A percentile compares a stretch with the other conserved stretches of the same genome.
phyloP scores from a whole-genome alignment of 2,329 filamentous ascomycete genomes.

The Paecilomyces variotii region DNA sequence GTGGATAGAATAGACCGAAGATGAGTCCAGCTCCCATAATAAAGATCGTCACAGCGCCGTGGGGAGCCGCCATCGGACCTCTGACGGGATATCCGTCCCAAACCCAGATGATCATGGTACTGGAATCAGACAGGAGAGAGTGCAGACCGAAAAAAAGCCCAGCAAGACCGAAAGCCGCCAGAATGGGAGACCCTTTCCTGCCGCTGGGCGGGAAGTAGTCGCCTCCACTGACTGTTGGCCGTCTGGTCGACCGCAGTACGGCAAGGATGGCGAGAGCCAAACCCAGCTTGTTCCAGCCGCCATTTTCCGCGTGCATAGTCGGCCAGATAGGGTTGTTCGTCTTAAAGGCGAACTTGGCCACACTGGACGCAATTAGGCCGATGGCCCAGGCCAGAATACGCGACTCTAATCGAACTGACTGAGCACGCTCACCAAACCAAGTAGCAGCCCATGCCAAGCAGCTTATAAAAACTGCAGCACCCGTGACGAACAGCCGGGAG shows the following conservation, averaged over 20 bases:
- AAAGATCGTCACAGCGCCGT: slow-evolving; percentile 77
- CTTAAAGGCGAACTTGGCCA: slow-evolving; percentile 85
- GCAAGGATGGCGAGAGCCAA: slow-evolving; percentile 68
- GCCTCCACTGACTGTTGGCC: slow-evolving; percentile 45
- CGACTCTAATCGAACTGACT: slow-evolving; percentile 68
- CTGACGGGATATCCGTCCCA: slow-evolving; percentile 94
- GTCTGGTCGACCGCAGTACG: slow-evolving; percentile 65
- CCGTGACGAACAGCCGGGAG: slow-evolving; percentile 69
- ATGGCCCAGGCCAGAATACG: slow-evolving; percentile 72
- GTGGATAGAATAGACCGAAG: slow-evolving; percentile 65
- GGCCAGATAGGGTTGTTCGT: slow-evolving; percentile 98
- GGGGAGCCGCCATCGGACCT: slow-evolving; percentile 80
- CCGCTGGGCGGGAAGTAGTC: slow-evolving; percentile 44
- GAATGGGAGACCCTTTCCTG: slow-evolving; percentile 58
- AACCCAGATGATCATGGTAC: slow-evolving; percentile 97
- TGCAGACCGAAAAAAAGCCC: slow-evolving; percentile 85
- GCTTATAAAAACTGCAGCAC: slow-evolving; percentile 70
- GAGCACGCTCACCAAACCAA: slow-evolving; percentile 67
- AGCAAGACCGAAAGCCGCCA: slow-evolving; percentile 70
- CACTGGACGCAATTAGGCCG: slow-evolving; percentile 74
- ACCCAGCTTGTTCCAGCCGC: slow-evolving; percentile 84
- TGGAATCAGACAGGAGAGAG: slow-evolving; percentile 89
- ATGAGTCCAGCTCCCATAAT: slow-evolving; percentile 79
- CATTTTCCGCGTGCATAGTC: slow-evolving; percentile 80
- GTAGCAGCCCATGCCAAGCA: slow-evolving; percentile 79